phyloP scores from a whole-genome alignment of 208 protist species.

The Crithidia brevicula region DNA sequence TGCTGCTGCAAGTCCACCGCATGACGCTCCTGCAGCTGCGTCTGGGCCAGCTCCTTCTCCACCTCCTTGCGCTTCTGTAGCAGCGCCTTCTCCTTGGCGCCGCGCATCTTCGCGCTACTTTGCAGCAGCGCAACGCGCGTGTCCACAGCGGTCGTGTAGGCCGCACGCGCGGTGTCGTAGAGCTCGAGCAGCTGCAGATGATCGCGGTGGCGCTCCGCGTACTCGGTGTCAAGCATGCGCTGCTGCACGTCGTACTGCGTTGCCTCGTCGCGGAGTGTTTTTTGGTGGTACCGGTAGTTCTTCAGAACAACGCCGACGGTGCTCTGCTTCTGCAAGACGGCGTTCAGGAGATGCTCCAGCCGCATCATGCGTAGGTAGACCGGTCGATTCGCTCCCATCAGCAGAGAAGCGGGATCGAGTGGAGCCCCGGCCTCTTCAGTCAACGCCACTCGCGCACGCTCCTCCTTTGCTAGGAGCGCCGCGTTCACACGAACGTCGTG shows the following conservation, averaged over 20 bases:
- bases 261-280: conserved; percentile 70
- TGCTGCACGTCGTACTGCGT: conserved; percentile 72
- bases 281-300: conserved; percentile 88
- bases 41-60: conserved; percentile 52
- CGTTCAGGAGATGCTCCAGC: conserved; percentile 92
- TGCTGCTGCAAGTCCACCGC: conserved; percentile 53
- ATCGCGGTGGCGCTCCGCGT: conserved; percentile 84
- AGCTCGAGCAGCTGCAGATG: conserved; percentile 89
- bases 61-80: conserved; percentile 65
- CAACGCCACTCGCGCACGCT: not conserved
- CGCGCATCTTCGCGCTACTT: conserved; percentile 45
- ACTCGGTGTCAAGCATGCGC: conserved; percentile 60
- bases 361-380: conserved; percentile 81
- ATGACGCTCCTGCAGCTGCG: conserved; percentile 53
- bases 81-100: conserved; percentile 80
- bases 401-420: not conserved
- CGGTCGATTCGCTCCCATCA: conserved; percentile 47
- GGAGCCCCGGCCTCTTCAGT: conserved; percentile 3
- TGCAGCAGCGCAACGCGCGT: conserved; percentile 53
- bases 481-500: conserved; percentile 45
- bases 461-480: not conserved
- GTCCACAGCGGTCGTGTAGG: conserved; percentile 50
- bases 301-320: conserved; percentile 75
- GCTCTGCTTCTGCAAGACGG: conserved; percentile 89
- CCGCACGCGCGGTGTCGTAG: conserved; percentile 73